These are phyloP conservation scores for Madurella fahalii DNA, from an alignment of 2,329 filamentous ascomycete genomes.

Conservation along the genomic window DNA sequence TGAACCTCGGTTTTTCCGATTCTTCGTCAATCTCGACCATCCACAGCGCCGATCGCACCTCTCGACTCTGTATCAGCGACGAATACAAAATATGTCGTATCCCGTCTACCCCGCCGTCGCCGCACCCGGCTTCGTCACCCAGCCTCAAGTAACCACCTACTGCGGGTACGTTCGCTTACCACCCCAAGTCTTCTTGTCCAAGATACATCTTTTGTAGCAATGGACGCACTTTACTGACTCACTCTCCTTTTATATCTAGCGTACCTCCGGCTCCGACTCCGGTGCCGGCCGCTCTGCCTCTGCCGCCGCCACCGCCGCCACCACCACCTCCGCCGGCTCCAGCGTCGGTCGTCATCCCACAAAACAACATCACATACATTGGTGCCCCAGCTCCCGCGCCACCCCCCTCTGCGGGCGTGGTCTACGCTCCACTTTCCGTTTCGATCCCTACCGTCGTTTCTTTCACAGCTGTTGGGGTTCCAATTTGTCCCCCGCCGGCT, in stretches of 20 bases:
- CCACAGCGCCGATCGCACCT: not conserved
- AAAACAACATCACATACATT: not conserved
- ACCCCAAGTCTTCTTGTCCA: not conserved
- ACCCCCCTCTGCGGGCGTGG: not conserved
- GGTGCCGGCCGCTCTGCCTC: not conserved
- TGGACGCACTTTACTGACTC: not conserved
- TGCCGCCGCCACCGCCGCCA: not conserved
- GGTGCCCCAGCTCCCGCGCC: not conserved
- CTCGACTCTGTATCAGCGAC: not conserved
- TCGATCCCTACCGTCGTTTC: not conserved
- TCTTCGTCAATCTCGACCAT: too few species aligned
- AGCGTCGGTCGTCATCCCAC: constrained; percentile 1
- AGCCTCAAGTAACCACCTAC: constrained; percentile 11
- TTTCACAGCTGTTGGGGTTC: too few species aligned
- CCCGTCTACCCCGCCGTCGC: constrained; percentile 1
- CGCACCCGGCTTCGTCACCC: not conserved
- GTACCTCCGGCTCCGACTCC: not conserved
- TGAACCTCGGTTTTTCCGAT: too few species aligned
- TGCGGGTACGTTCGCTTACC: constrained; percentile 1
- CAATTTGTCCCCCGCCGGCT: not conserved
- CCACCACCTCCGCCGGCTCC: not conserved
- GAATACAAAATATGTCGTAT: constrained; percentile 2
- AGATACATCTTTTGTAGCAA: not conserved
- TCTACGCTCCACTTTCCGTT: not conserved
- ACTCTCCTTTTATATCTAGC: not conserved